Conservation (phyloP, 148 eudicot species). For the Rhododendron henanense region DNA sequence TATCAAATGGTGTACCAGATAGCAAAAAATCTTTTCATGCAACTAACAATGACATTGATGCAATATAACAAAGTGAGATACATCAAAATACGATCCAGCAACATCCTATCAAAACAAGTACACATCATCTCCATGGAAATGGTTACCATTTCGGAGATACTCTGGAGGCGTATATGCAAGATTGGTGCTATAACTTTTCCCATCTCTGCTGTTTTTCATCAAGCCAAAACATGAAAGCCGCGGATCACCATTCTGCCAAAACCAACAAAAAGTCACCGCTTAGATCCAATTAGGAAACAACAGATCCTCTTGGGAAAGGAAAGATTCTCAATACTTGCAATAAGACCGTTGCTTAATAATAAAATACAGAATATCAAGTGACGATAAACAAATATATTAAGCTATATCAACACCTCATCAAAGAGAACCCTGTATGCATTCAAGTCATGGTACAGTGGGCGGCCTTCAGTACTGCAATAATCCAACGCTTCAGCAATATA, state of each 20-base stretch:
- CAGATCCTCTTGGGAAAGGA: neutral
- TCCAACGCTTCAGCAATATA: constrained; percentile 88
- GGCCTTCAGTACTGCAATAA: constrained; percentile 75
- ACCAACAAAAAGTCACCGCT: neutral
- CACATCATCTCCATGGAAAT: neutral
- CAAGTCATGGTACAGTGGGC: constrained; percentile 80
- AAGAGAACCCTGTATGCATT: constrained; percentile 93
- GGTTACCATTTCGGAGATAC: constrained; percentile 79
- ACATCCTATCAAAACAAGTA: neutral
- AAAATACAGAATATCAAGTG: neutral
- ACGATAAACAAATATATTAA: neutral
- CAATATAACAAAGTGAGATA: neutral
- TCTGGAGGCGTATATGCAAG: constrained; percentile 97
- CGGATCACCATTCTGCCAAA: constrained; percentile 85
- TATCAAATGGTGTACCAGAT: too few relatives aligned
- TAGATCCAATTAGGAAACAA: neutral
- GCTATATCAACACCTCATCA: constrained; percentile 62
- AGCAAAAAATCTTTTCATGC: neutral
- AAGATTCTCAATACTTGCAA: constrained; percentile 2
- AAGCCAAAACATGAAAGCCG: constrained; percentile 94
- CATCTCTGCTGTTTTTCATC: constrained; percentile 96
- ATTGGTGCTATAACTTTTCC: constrained; percentile 95
- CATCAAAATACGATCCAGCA: neutral
- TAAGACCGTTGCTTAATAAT: neutral
- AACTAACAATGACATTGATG: neutral